A percentile compares a stretch with the other conserved stretches of the same genome.
Conservation (phyloP, 345 rosid species). For the Acer negundo region DNA sequence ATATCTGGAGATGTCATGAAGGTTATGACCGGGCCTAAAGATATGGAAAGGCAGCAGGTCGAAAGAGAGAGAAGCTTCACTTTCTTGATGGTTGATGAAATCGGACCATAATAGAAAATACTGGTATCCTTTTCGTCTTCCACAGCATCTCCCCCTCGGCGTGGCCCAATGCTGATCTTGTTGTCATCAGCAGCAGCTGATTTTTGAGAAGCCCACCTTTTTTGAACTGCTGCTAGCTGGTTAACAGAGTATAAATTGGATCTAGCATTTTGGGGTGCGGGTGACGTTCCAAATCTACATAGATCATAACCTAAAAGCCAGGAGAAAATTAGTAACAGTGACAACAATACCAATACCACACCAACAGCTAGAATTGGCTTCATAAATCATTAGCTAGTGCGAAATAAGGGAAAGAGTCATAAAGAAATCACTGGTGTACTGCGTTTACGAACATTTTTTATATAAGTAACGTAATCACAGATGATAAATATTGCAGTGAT, state of each 20-base stretch:
- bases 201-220: slow-evolving; percentile 68
- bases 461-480: not conserved
- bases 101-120: slow-evolving; percentile 73
- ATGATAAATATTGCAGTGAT: not conserved
- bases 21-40: slow-evolving; percentile 86
- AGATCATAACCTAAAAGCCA: slow-evolving; percentile 43
- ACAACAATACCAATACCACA: not conserved
- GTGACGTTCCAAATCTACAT: slow-evolving; percentile 35
- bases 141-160: slow-evolving; percentile 26
- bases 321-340: slow-evolving; percentile 4
- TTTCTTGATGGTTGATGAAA: slow-evolving; percentile 89
- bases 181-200: slow-evolving; percentile 48
- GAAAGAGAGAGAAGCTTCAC: slow-evolving; percentile 92
- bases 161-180: slow-evolving; percentile 84
- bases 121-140: slow-evolving; percentile 52
- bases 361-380: not conserved
- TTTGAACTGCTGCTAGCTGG: slow-evolving; percentile 30
- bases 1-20: slow-evolving; percentile 85
- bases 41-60: slow-evolving; percentile 93
- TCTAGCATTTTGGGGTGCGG: slow-evolving; percentile 28
- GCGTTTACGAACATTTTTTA: not conserved
- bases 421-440: not conserved
- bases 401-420: not conserved
- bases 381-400: not conserved
- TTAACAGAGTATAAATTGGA: slow-evolving; percentile 25